Evolutionary conservation across 73 alveolate species (phyloP), one percentile per base, ranked within the genome.

Genomic region (Paramecium caudatum): DNA sequence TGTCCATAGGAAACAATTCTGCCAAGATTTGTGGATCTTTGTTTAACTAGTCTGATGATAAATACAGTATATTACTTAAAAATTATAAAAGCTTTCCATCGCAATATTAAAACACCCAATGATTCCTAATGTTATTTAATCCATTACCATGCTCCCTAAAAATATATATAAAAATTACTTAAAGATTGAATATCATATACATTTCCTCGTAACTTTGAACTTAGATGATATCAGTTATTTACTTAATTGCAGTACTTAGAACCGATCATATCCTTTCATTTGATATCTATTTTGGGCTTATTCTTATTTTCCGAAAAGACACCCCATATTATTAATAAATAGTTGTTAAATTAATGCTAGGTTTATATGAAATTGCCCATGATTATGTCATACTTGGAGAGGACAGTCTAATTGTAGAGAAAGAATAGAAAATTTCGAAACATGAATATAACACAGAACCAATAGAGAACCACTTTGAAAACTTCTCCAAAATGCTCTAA

Each of bases 331-430:
- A 55, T 55, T 55, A 55, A 55, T 55, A 65, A 65, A 65, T 65
- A 65, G 83, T 65, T 65, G 83, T 65, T 65, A 65, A 65, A 65
- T 65, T 55, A 65, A 65, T 65, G 83, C 49, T 65, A 32, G 83
- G 50, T 65, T n/a, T 10, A 55, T 55, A 17, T 55, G 80, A 55
- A 65, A 33, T 65, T 25, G 82, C 83, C 17, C 83, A 65, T 65
- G 83, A 65, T 65, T 65, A 65, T 21, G 15, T 36, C 3, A 65
- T 65, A 10, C 12, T 33, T 32, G 83, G 83, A 13, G 50, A 65
- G n/a, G 83, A 65, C 9, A 55, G 80, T 10, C 30, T 55, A n/a
- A n/a, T n/a, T n/a, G n/a, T n/a, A n/a, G n/a, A n/a, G n/a, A n/a
- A n/a, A n/a, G n/a, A n/a, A n/a, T n/a, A n/a, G n/a, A n/a, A n/a